Percentiles rank a stretch among this genome's conserved stretches.
phyloP scores from a whole-genome alignment of 192 early-diverging fungal genomes.

The Phycomyces blakesleeanus region DNA sequence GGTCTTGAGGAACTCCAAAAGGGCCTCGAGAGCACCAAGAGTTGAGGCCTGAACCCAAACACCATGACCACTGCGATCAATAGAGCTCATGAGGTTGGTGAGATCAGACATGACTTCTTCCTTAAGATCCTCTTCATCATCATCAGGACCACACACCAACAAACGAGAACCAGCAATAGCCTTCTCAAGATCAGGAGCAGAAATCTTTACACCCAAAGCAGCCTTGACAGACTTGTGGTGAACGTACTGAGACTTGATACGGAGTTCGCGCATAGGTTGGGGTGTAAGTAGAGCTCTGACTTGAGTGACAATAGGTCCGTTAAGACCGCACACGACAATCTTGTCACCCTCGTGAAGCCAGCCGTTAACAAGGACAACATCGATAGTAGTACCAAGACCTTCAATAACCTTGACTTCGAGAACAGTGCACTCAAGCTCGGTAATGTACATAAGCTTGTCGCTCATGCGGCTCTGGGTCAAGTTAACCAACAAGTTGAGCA shows the following conservation, averaged over 20 bases:
- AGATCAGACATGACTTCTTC: constrained; percentile 96
- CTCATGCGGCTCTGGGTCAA: constrained; percentile 94
- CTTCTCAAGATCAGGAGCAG: constrained; percentile 90
- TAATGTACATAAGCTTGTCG: constrained; percentile 93
- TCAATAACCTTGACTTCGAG: constrained; percentile 99
- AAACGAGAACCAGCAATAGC: constrained; percentile 96
- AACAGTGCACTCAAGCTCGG: constrained; percentile 95
- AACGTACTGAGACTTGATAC: constrained; percentile 93
- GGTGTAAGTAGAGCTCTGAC: constrained; percentile 95
- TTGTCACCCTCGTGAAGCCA: constrained; percentile 92
- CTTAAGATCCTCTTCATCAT: constrained; percentile 93
- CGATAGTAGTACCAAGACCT: constrained; percentile 96
- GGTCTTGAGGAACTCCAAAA: constrained; percentile 85
- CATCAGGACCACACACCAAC: constrained; percentile 88
- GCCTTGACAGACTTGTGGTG: constrained; percentile 98
- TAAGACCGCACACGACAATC: constrained; percentile 91
- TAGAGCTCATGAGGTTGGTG: constrained; percentile 63
- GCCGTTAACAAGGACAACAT: constrained; percentile 95
- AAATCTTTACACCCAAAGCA: constrained; percentile 93
- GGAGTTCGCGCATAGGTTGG: constrained; percentile 96
- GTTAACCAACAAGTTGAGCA: constrained; percentile 86
- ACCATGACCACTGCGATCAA: constrained; percentile 84
- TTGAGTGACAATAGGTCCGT: constrained; percentile 91
- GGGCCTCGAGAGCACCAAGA: constrained; percentile 94
- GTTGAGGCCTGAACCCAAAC: constrained; percentile 99